Conservation (phyloP, 768 basidiomycete genomes). For the Fomitopsis serialis region DNA sequence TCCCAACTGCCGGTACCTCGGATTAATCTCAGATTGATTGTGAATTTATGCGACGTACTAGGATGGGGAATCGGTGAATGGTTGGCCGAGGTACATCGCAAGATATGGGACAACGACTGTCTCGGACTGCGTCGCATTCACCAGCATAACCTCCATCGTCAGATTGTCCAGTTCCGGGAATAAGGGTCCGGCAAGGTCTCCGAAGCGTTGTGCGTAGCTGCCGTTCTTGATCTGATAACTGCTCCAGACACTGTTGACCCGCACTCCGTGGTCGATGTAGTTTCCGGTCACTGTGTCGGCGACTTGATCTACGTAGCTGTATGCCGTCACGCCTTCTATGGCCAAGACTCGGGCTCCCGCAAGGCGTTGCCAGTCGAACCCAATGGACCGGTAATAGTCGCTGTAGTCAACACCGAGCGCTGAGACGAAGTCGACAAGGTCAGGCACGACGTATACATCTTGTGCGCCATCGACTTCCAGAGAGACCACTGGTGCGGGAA, state of each 20-base stretch:
- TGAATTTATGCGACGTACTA: constrained; percentile 35
- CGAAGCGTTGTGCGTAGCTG: constrained; percentile 52
- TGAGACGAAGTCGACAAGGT: constrained; percentile 45
- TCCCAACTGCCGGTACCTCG: constrained; percentile 39
- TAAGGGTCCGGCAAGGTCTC: constrained; percentile 47
- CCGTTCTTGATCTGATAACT: constrained; percentile 42
- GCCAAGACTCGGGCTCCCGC: constrained; percentile 52
- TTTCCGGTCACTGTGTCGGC: constrained; percentile 58
- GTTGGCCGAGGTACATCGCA: constrained; percentile 37
- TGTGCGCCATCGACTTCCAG: constrained; percentile 41
- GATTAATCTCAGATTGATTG: not conserved
- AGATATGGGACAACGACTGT: constrained; percentile 49
- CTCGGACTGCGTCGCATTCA: constrained; percentile 41
- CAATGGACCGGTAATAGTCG: constrained; percentile 38
- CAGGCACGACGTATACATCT: constrained; percentile 47
- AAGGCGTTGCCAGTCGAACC: constrained; percentile 54
- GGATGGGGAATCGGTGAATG: constrained; percentile 46
- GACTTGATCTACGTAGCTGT: constrained; percentile 49
- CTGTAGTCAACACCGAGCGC: constrained; percentile 43
- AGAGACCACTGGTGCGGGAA: constrained; percentile 51
- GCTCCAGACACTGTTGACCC: constrained; percentile 58
- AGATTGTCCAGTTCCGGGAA: constrained; percentile 43
- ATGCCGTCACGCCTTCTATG: constrained; percentile 50
- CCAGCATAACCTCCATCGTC: constrained; percentile 41
- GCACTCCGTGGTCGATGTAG: constrained; percentile 57